phyloP scores from a whole-genome alignment of 495 filamentous ascomycete species.

The Penicillium coprophilum region DNA sequence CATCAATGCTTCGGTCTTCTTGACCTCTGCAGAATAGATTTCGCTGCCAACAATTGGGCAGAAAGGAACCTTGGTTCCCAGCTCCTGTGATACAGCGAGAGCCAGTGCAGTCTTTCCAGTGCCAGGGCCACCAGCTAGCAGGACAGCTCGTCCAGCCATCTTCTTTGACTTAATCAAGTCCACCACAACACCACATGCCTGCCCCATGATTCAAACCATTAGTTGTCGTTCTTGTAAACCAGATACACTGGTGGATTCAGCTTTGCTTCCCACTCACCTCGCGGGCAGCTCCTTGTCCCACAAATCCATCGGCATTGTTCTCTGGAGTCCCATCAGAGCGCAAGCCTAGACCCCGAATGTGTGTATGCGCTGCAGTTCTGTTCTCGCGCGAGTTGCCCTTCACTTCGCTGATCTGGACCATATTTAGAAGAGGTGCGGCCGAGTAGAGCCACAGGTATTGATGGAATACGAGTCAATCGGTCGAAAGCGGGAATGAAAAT shows the following conservation, averaged over 20 bases:
- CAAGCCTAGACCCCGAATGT: constrained; percentile 92
- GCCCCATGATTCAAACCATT: constrained; percentile 18
- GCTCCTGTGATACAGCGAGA: constrained; percentile 88
- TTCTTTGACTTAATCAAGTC: constrained; percentile 93
- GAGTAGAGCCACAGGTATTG: constrained; percentile 22
- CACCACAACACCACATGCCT: constrained; percentile 91
- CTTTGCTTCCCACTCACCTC: constrained; percentile 56
- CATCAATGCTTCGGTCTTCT: constrained; percentile 98
- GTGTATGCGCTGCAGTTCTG: constrained; percentile 92
- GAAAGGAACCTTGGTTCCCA: constrained; percentile 96
- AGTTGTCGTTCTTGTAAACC: constrained; percentile 9
- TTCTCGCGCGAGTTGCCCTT: constrained; percentile 94
- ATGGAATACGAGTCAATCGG: constrained; percentile 6
- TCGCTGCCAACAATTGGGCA: constrained; percentile 96
- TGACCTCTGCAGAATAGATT: constrained; percentile 94
- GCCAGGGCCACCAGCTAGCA: constrained; percentile 88
- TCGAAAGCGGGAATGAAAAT: neutral
- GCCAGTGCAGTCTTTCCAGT: constrained; percentile 97
- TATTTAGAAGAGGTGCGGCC: constrained; percentile 43
- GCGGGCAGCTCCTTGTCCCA: constrained; percentile 83
- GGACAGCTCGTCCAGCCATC: constrained; percentile 92
- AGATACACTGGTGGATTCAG: neutral
- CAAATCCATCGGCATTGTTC: constrained; percentile 72
- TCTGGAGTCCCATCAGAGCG: constrained; percentile 80
- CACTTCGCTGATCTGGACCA: constrained; percentile 96